Conservation (phyloP, 225 moss, liverwort and hornwort genomes). For the Bryum argenteum region DNA sequence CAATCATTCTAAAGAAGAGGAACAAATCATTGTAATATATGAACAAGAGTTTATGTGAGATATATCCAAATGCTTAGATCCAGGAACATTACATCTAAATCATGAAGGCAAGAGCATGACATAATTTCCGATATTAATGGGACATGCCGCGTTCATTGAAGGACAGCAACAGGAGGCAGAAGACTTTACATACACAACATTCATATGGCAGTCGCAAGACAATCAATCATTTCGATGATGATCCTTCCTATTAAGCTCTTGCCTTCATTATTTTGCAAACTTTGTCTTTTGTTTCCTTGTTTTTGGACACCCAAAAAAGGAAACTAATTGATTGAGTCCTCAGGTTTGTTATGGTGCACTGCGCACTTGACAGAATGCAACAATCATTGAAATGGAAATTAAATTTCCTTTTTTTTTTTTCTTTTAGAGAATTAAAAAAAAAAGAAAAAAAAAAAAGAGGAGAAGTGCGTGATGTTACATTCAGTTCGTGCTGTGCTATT, state of each 20-base stretch:
- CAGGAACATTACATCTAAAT: not conserved
- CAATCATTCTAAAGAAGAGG: too few species aligned
- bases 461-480: too few species aligned
- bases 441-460: not conserved
- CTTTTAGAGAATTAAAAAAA: not conserved
- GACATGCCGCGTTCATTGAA: not conserved
- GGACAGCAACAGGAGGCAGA: not conserved
- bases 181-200: not conserved
- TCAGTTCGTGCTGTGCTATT: too few species aligned
- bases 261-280: too few species aligned
- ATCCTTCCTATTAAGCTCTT: not conserved
- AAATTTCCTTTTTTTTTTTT: not conserved
- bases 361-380: not conserved
- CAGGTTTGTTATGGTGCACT: not conserved
- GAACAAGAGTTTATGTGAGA: too few species aligned
- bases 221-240: not conserved
- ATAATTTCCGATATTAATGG: not conserved
- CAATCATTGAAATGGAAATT: not conserved
- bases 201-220: not conserved
- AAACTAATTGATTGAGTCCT: not conserved
- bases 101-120: not conserved
- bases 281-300: not conserved
- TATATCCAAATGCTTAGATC: too few species aligned
- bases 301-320: not conserved
- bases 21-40: too few species aligned